Evolutionary conservation across 768 basidiomycete genomes (phyloP).

Genomic region (Harrya chromipes): DNA sequence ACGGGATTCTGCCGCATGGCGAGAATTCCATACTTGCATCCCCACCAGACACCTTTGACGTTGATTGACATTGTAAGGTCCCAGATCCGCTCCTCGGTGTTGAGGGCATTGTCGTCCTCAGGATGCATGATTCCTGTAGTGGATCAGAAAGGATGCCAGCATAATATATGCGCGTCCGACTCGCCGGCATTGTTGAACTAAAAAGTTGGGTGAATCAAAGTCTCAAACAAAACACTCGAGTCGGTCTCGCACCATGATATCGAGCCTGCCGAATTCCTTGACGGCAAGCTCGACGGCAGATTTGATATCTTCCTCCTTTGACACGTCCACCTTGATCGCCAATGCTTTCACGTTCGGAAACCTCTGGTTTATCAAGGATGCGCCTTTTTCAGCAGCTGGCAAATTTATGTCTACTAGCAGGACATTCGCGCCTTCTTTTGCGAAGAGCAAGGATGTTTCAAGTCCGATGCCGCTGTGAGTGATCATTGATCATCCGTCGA

Average conservation of each 20-base stretch:
- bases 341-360: constrained; percentile 69
- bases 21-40: constrained; percentile 94
- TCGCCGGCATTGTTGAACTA: constrained; percentile 93
- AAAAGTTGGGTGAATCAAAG: constrained; percentile 3
- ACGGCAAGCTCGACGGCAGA: constrained; percentile 77
- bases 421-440: constrained; percentile 90
- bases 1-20: constrained; percentile 94
- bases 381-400: constrained; percentile 65
- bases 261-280: constrained; percentile 85
- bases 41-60: constrained; percentile 99
- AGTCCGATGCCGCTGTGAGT: constrained; percentile 85
- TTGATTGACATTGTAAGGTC: constrained; percentile 92
- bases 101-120: constrained; percentile 89
- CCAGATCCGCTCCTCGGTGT: constrained; percentile 97
- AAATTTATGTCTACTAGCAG: constrained; percentile 87
- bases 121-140: constrained; percentile 94
- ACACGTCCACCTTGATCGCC: constrained; percentile 80
- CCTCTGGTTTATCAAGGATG: constrained; percentile 56
- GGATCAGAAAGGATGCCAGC: background rate
- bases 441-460: constrained; percentile 93
- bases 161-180: constrained; percentile 8
- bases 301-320: constrained; percentile 85
- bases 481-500: constrained; percentile 3
- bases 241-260: constrained; percentile 73
- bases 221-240: background rate